Base-by-base conservation (phyloP, 306 rosid species). In the Pterocarpus macrocarpus region DNA sequence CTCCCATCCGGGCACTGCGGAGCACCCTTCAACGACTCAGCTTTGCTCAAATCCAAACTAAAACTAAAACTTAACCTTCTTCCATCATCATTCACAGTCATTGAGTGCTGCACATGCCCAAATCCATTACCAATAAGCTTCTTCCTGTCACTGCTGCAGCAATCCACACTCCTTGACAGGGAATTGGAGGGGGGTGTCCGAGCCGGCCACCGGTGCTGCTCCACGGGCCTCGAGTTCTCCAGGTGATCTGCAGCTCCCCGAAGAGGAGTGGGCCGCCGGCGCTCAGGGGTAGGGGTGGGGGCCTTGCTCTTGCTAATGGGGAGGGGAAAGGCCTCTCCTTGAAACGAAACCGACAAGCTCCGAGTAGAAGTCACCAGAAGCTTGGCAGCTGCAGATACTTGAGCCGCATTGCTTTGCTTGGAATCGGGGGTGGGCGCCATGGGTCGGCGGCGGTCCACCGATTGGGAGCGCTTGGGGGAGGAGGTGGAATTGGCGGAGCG, bases 141-240 rank as follows among this genome's bases (percentile, higher is more conserved):
- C 78, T 81, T 89, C 70, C 71, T 87, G 22, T 70, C 89, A 44
- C 30, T 84, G 50, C 43, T 63, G 17, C 87, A 91, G 17, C 87
- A 91, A 86, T 94, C 92, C 59, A 90, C 22, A 71, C 99, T 93
- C 84, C 94, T 89, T 0, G 91, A 84, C 59, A 92, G 71, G 4
- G 77, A 70, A 78, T 39, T 76, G 15, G 12, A 50, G 59, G n/a
- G 82, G 53, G 97, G 82, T 61, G 84, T 71, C 82, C 97, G 61
- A 3, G 87, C 99, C 30, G 99, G 99, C 98, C 99, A 92, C 45
- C 99, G 90, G 72, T 95, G 94, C 77, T 92, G 99, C 77, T 93
- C 99, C 62, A 59, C 34, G 2, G 92, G 94, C 17, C 80, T 80
- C 9, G 97, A 96, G 69, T 96, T 96, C 86, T 96, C 99, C 62